Conservation (phyloP, 768 basidiomycete genomes). For the Epithele typhae region DNA sequence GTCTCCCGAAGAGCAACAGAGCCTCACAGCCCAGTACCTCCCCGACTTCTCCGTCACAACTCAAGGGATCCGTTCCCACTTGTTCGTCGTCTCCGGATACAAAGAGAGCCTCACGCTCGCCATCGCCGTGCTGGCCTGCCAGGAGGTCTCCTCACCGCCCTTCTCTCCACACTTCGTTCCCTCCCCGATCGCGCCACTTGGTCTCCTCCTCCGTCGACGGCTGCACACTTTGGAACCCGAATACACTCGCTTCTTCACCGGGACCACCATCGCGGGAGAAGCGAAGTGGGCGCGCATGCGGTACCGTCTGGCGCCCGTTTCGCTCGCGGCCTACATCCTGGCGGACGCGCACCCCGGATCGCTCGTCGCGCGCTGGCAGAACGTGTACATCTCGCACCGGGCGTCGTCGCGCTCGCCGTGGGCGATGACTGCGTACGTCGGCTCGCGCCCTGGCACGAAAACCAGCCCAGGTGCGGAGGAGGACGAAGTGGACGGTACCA, state of each 20-base stretch:
- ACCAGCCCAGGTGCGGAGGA: too few relatives aligned
- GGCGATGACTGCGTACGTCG: too few relatives aligned
- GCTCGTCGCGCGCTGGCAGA: slow-evolving; percentile 9
- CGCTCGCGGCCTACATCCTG: slow-evolving; percentile 8
- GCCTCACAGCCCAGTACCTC: not conserved
- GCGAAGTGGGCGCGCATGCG: slow-evolving; percentile 5
- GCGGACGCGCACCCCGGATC: not conserved
- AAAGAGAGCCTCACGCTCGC: not conserved
- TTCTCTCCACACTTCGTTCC: not conserved
- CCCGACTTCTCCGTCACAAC: slow-evolving; percentile 7
- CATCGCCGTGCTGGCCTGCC: slow-evolving; percentile 8
- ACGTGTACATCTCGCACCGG: slow-evolving; percentile 10
- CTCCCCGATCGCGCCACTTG: not conserved
- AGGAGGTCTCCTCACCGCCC: slow-evolving; percentile 2
- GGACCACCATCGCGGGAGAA: slow-evolving; percentile 4
- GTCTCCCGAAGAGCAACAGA: too few relatives aligned
- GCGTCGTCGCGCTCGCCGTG: slow-evolving; percentile 6
- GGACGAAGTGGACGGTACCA: too few relatives aligned
- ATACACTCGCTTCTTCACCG: slow-evolving; percentile 10
- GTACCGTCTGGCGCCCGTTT: slow-evolving; percentile 9
- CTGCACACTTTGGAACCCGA: not conserved
- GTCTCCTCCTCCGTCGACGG: slow-evolving; percentile 10
- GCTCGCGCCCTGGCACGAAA: too few relatives aligned
- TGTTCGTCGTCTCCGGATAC: slow-evolving; percentile 7
- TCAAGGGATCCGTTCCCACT: slow-evolving; percentile 7